These are phyloP conservation scores for Chytridiales sp. DNA, from an alignment of 371 early-diverging fungal genomes.

Conservation along the genomic window DNA sequence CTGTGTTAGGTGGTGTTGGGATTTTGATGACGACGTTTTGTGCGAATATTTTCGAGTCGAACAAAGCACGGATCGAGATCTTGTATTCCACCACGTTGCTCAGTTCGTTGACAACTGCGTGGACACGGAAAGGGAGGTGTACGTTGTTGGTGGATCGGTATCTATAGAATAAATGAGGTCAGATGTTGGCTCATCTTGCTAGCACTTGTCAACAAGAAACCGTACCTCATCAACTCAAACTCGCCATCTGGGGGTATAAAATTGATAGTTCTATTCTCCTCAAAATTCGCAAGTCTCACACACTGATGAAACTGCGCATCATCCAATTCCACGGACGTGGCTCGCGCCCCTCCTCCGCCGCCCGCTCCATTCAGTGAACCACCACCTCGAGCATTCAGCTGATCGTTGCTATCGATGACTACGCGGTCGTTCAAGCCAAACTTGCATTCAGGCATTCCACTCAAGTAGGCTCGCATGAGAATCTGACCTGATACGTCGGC, in stretches of 20 bases:
- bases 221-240: constrained; percentile 85
- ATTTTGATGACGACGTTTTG: constrained; percentile 79
- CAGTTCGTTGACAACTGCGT: constrained; percentile 79
- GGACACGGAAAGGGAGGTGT: constrained; percentile 80
- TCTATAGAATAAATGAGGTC: constrained; percentile 36
- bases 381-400: constrained; percentile 22
- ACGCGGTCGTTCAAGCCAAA: constrained; percentile 83
- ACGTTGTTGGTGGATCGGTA: constrained; percentile 87
- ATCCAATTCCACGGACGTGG: constrained; percentile 70
- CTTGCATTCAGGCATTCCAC: constrained; percentile 78
- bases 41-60: constrained; percentile 73
- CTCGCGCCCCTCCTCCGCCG: constrained; percentile 9
- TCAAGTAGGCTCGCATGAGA: constrained; percentile 71
- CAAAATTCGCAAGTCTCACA: constrained; percentile 80
- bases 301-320: constrained; percentile 94
- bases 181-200: no score
- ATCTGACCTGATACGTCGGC: constrained; percentile 82
- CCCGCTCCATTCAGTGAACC: constrained; percentile 16
- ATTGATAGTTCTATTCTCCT: constrained; percentile 77
- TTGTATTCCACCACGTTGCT: constrained; percentile 78
- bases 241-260: constrained; percentile 93
- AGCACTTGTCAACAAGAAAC: background rate
- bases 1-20: constrained; percentile 82
- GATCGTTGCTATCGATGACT: constrained; percentile 68
- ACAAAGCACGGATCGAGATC: constrained; percentile 73